These are phyloP conservation scores for Boletus subcaerulescens DNA, from an alignment of 768 basidiomycete genomes.

Conservation along the genomic window DNA sequence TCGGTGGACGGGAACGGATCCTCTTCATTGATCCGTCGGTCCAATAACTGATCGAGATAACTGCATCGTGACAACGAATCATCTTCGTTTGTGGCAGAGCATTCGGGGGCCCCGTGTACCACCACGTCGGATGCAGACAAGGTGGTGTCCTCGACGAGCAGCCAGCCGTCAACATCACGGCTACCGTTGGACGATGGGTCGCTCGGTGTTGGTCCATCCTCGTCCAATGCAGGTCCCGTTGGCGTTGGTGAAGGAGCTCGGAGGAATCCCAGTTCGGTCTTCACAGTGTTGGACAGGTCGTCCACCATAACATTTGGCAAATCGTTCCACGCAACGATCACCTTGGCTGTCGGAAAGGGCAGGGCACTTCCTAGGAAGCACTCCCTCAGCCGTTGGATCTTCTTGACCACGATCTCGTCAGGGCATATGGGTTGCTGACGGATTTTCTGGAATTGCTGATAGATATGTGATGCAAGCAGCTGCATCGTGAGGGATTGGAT, in stretches of 20 bases:
- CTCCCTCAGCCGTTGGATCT: slow-evolving; percentile 13
- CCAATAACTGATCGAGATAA: background rate
- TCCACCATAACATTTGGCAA: slow-evolving; percentile 25
- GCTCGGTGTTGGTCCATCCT: slow-evolving; percentile 1
- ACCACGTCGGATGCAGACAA: background rate
- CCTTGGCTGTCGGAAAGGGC: slow-evolving; percentile 15
- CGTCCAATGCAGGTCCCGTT: background rate
- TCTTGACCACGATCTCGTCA: slow-evolving; percentile 14
- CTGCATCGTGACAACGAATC: background rate
- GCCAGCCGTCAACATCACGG: slow-evolving; percentile 1
- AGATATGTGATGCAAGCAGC: background rate
- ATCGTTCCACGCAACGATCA: slow-evolving; percentile 23
- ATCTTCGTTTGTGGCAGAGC: background rate
- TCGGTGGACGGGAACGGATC: background rate
- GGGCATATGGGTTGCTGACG: slow-evolving; percentile 4
- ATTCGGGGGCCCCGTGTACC: background rate
- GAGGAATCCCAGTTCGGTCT: background rate
- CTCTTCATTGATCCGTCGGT: background rate
- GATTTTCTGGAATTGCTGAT: slow-evolving; percentile 14
- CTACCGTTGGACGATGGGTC: background rate
- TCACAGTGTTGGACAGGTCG: slow-evolving; percentile 7
- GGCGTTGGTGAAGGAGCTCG: slow-evolving; percentile 24
- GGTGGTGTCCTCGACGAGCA: background rate
- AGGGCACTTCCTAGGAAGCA: slow-evolving; percentile 14
- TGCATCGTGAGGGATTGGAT: slow-evolving; percentile 4